Conservation (phyloP, 768 basidiomycete species). For the Psilocybe azurescens region DNA sequence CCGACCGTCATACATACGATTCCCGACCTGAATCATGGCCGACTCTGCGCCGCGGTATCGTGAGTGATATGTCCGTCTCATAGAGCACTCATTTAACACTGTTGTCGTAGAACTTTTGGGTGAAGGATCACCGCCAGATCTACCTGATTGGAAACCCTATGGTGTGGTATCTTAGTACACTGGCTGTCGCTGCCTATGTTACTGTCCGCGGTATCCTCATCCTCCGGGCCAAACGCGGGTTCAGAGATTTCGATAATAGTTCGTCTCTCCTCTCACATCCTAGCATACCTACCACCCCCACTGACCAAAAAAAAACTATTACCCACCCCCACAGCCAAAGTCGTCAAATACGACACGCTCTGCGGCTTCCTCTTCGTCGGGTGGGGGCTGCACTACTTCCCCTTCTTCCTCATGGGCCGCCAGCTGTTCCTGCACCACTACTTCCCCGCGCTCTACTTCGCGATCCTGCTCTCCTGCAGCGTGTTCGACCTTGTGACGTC, state of each 20-base stretch:
- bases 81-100: constrained; percentile 10
- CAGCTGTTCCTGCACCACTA: constrained; percentile 99
- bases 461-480: constrained; percentile 76
- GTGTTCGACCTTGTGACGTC: constrained; percentile 90
- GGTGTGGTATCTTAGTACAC: constrained; percentile 88
- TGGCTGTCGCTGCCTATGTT: constrained; percentile 72
- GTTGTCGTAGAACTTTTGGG: constrained; percentile 88
- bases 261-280: constrained; percentile 32
- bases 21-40: constrained; percentile 95
- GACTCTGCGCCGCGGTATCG: constrained; percentile 88
- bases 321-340: constrained; percentile 61
- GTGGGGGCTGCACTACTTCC: constrained; percentile 93
- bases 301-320: constrained; percentile 31
- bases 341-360: constrained; percentile 89
- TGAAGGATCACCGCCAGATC: constrained; percentile 93
- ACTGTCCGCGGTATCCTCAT: constrained; percentile 78
- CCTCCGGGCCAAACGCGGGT: constrained; percentile 90
- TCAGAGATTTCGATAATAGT: constrained; percentile 92
- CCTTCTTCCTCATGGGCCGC: constrained; percentile 94
- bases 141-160: constrained; percentile 96
- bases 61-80: constrained; percentile 42
- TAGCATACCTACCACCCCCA: neutral
- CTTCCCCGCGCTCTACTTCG: constrained; percentile 94
- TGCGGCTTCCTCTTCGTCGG: constrained; percentile 93
- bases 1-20: constrained; percentile 93